Conservation (phyloP, 2,329 filamentous ascomycete species). For the Neophaeococcomyces aloes region DNA sequence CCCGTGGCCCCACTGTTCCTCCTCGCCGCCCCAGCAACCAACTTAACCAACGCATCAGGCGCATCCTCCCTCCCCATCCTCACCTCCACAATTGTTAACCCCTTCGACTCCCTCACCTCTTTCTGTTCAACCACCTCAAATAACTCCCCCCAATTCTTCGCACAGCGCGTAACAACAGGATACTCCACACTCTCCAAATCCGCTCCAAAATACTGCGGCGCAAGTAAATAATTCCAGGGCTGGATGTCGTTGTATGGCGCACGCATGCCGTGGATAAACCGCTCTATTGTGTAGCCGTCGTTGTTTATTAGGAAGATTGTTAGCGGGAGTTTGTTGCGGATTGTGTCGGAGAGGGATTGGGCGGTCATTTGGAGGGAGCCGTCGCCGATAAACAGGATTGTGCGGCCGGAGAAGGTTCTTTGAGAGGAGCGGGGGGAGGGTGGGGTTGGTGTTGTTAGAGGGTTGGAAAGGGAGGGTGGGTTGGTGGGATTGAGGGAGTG, state of each 20-base stretch:
- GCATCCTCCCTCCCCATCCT: slow-evolving; percentile 32
- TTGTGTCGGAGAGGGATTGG: slow-evolving; percentile 56
- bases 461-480: slow-evolving; percentile 42
- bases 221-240: slow-evolving; percentile 42
- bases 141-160: slow-evolving; percentile 19
- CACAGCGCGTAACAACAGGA: slow-evolving; percentile 17
- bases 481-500: slow-evolving; percentile 23
- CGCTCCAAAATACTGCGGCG: slow-evolving; percentile 26
- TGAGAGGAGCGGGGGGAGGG: slow-evolving; percentile 3
- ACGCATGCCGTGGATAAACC: slow-evolving; percentile 45
- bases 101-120: slow-evolving; percentile 29
- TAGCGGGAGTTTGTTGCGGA: slow-evolving; percentile 42
- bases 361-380: slow-evolving; percentile 57
- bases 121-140: slow-evolving; percentile 19
- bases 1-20: slow-evolving; percentile 17
- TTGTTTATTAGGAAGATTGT: slow-evolving; percentile 48
- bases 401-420: slow-evolving; percentile 34
- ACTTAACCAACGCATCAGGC: slow-evolving; percentile 24
- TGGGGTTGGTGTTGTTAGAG: slow-evolving; percentile 28
- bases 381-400: slow-evolving; percentile 50
- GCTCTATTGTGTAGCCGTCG: slow-evolving; percentile 49
- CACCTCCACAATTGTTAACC: slow-evolving; percentile 34
- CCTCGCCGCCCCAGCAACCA: slow-evolving; percentile 20
- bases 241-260: slow-evolving; percentile 47
- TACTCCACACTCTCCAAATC: slow-evolving; percentile 17